Base-by-base conservation (phyloP, 192 early-diverging fungal species). In the Mortierella claussenii region DNA sequence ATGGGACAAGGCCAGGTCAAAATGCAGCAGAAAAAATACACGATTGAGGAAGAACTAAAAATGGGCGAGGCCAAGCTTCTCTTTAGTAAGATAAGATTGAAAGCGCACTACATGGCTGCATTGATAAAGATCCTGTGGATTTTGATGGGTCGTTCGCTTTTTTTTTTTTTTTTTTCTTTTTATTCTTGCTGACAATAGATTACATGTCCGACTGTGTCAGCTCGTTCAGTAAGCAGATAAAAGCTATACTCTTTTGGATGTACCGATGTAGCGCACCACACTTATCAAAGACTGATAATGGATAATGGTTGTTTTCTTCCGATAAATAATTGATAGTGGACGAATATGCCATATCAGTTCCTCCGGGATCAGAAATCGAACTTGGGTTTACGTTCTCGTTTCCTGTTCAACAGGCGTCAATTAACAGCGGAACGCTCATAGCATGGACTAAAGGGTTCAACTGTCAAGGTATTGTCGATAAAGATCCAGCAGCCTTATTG, bases 321-420 rank as follows among this genome's bases (percentile, higher is more conserved):
- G 1, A 23, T 36, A 42, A 13, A 23, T 23, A 24, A 11, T 44
- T 44, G 34, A n/a, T 51, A 65, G 50, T 54, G 33, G 26, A 43
- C 20, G 62, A 40, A 6, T 26, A 65, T 32, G 42, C 33, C 1
- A 53, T 32, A 18, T 26, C 13, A 2, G 40, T 54, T 0, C 40
- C 51, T 13, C 47, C 36, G 17, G 27, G 13, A 27, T 31, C 50
- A 10, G 50, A 43, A 31, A 20, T 89, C 30, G 73, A 79, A n/a
- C 81, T 91, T 23, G 97, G 97, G 36, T 98, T 92, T 79, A 98
- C 97, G 7, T 97, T 98, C 76, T 94, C 92, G 27, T 98, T 96
- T 79, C 94, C 97, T 17, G 90, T 97, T 48, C 73, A 84, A 53
- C 97, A 98, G 69, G 86, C 86, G 4, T 78, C 82, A 60, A 87